Conservation (phyloP, 106 monocot species). For the Chionographis japonica region DNA sequence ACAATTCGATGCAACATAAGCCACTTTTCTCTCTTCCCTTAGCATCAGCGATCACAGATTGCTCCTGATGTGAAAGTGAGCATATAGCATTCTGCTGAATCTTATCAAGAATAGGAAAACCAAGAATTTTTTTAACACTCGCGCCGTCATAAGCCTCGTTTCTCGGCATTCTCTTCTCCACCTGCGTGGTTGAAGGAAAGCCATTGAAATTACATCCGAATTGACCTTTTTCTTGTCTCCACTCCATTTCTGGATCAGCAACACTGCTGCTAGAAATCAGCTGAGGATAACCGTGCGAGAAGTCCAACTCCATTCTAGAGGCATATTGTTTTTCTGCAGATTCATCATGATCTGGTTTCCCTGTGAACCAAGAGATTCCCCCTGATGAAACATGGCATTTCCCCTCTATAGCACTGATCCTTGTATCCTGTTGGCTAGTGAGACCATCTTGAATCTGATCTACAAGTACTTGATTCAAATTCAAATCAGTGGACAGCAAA, state of each 20-base stretch:
- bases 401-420: not conserved
- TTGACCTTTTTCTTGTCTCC: not conserved
- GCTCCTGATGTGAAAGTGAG: not conserved
- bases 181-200: slow-evolving; percentile 4
- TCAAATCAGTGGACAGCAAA: slow-evolving; percentile 14
- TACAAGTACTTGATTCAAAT: slow-evolving; percentile 18
- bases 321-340: not conserved
- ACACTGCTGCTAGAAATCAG: slow-evolving; percentile 1
- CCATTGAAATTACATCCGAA: not conserved
- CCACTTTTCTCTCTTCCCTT: slow-evolving; percentile 5
- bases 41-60: not conserved
- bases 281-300: slow-evolving; percentile 12
- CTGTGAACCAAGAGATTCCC: slow-evolving; percentile 23
- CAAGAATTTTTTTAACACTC: slow-evolving; percentile 5
- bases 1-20: not conserved
- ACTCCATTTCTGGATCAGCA: not conserved
- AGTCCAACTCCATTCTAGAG: slow-evolving; percentile 3
- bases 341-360: slow-evolving; percentile 4
- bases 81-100: not conserved
- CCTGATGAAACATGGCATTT: slow-evolving; percentile 3
- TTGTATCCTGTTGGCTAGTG: not conserved
- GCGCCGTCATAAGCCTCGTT: not conserved
- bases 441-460: slow-evolving; percentile 12
- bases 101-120: slow-evolving; percentile 16
- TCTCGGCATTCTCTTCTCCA: not conserved